phyloP scores from a whole-genome alignment of 306 rosid genomes.

The Gleditsia sinensis region DNA sequence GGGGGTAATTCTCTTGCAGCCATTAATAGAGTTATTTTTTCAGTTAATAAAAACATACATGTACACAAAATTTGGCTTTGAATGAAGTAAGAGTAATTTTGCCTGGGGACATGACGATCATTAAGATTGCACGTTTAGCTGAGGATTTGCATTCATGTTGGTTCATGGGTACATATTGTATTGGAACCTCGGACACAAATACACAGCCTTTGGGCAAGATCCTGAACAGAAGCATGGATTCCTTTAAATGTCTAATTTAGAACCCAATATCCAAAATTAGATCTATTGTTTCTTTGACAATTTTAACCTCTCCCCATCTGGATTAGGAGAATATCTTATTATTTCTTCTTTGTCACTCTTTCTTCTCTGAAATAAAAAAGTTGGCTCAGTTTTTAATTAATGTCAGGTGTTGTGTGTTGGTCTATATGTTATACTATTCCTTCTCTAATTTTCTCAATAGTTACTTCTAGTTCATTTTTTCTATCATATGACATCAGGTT shows the following conservation, averaged over 20 bases:
- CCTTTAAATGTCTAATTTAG: background rate
- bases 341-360: background rate
- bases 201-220: background rate
- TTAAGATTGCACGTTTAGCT: background rate
- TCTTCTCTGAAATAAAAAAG: background rate
- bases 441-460: background rate
- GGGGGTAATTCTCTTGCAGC: too few species aligned
- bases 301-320: background rate
- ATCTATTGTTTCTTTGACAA: background rate
- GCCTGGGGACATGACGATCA: background rate
- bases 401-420: background rate
- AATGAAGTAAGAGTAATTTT: background rate
- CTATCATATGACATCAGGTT: slow-evolving; percentile 45
- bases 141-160: background rate
- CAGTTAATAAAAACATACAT: background rate
- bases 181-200: background rate
- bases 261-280: background rate
- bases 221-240: background rate
- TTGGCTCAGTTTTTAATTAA: background rate
- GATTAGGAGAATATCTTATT: background rate
- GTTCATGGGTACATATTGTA: background rate
- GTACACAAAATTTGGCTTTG: background rate
- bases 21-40: too few species aligned
- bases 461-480: background rate
- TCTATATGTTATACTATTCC: background rate